Evolutionary conservation across 768 basidiomycete genomes (phyloP).

Genomic region (Amylocystis lapponica): DNA sequence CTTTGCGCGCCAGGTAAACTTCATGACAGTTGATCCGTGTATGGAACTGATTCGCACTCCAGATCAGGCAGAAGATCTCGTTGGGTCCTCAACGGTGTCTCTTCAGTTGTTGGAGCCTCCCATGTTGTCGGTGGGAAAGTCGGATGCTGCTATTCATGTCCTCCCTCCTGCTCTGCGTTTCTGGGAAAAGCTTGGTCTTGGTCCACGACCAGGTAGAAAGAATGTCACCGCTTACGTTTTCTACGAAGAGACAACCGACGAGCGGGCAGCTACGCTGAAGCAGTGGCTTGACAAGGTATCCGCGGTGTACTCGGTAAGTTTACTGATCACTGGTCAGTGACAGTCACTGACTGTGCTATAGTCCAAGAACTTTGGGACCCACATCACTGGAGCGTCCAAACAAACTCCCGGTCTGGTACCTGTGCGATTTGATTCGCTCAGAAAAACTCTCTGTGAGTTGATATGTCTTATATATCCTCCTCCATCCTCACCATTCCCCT

Average conservation of each 20-base stretch:
- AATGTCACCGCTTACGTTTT: slow-evolving; percentile 63
- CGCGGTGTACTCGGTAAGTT: slow-evolving; percentile 52
- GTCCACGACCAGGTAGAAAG: slow-evolving; percentile 66
- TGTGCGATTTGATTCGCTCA: slow-evolving; percentile 62
- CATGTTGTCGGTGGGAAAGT: slow-evolving; percentile 60
- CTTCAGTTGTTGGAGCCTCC: slow-evolving; percentile 43
- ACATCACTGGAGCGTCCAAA: slow-evolving; percentile 48
- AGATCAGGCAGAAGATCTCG: neutral
- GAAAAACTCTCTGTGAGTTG: slow-evolving; percentile 55
- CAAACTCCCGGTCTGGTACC: slow-evolving; percentile 54
- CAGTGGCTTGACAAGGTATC: slow-evolving; percentile 54
- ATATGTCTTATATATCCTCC: too few relatives aligned
- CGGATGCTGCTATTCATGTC: slow-evolving; percentile 63
- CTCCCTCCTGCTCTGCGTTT: slow-evolving; percentile 68
- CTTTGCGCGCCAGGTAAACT: slow-evolving; percentile 32
- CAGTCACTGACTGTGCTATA: slow-evolving; percentile 26
- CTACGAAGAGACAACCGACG: slow-evolving; percentile 54
- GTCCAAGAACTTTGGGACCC: slow-evolving; percentile 57
- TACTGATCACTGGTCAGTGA: too few relatives aligned
- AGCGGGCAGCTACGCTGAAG: slow-evolving; percentile 42
- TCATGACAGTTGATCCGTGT: neutral
- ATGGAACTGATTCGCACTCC: neutral
- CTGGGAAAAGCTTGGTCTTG: slow-evolving; percentile 80
- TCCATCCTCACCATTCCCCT: neutral
- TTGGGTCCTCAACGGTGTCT: neutral